Evolutionary conservation across 1,139 yeast genomes (phyloP).

Genomic region (Pneumocystis canis): DNA sequence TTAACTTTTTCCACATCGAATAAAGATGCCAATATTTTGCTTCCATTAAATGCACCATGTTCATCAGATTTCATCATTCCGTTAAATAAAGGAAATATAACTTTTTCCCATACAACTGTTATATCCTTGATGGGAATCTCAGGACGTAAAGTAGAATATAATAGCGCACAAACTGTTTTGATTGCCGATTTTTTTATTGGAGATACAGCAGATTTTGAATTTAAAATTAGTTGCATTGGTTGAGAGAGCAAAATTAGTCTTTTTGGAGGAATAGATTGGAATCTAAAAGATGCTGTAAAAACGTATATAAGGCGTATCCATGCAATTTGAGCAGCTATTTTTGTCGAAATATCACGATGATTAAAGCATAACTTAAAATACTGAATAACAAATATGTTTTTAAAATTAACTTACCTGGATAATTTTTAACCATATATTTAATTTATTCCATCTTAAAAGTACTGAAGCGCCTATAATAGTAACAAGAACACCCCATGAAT

Average conservation of each 20-base stretch:
- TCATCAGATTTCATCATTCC: constrained; percentile 1
- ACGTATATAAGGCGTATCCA: constrained; percentile 12
- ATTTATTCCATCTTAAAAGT: constrained; percentile 13
- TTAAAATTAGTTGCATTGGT: constrained; percentile 5
- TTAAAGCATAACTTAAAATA: constrained; percentile 8
- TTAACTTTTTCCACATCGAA: constrained; percentile 4
- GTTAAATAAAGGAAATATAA: constrained; percentile 4
- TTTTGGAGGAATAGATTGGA: not conserved
- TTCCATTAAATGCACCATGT: constrained; percentile 1
- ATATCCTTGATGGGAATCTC: constrained; percentile 1
- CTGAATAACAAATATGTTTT: not conserved
- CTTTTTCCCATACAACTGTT: constrained; percentile 4
- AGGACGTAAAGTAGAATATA: constrained; percentile 8
- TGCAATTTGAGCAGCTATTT: constrained; percentile 11
- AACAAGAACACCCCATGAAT: constrained; percentile 15
- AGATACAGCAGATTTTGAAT: not conserved
- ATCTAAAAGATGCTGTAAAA: constrained; percentile 3
- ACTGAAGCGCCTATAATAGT: constrained; percentile 12
- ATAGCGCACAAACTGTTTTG: constrained; percentile 7
- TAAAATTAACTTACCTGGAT: constrained; percentile 5
- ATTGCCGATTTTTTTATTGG: constrained; percentile 9
- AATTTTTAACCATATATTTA: constrained; percentile 15
- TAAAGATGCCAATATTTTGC: constrained; percentile 1
- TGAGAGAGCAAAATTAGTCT: constrained; percentile 4
- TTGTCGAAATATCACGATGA: constrained; percentile 9